phyloP scores from a whole-genome alignment of 75 land plant genomes.

The Chamaecyparis obtusa region DNA sequence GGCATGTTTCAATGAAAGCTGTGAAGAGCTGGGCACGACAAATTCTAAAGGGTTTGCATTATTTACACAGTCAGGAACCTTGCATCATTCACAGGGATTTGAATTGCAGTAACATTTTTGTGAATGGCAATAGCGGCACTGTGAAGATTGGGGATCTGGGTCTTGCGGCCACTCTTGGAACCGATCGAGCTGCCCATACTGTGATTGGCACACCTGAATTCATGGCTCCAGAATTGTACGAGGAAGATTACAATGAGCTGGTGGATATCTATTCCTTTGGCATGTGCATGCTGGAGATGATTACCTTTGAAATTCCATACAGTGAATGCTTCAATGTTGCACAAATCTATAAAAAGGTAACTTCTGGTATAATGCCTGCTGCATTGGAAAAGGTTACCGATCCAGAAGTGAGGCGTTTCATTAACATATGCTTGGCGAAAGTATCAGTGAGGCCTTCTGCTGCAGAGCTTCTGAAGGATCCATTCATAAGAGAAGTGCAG shows the following conservation, averaged over 20 bases:
- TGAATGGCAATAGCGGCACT: conserved; percentile 73
- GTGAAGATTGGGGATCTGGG: conserved; percentile 83
- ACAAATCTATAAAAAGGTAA: conserved; percentile 73
- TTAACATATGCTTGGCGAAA: conserved; percentile 33
- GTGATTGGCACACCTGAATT: conserved; percentile 76
- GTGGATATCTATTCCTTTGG: conserved; percentile 84
- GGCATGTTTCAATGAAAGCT: conserved; percentile 66
- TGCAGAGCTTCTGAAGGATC: conserved; percentile 39
- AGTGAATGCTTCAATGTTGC: conserved; percentile 62
- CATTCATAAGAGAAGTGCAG: conserved; percentile 15
- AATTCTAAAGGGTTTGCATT: conserved; percentile 56
- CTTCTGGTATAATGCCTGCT: conserved; percentile 45
- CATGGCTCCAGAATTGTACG: conserved; percentile 88
- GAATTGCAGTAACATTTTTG: conserved; percentile 79
- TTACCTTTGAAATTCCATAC: conserved; percentile 69
- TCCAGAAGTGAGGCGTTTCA: conserved; percentile 33
- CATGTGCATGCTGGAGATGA: conserved; percentile 84
- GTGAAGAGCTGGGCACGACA: conserved; percentile 75
- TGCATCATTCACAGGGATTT: conserved; percentile 85
- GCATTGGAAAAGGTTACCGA: conserved; percentile 45
- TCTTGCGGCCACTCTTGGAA: conserved; percentile 53
- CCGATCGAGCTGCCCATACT: conserved; percentile 52
- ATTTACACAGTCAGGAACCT: conserved; percentile 71
- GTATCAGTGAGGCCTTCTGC: conserved; percentile 37
- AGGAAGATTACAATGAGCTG: conserved; percentile 74